Conservation (phyloP, 257 asterid species). For the Solanum virginianum region DNA sequence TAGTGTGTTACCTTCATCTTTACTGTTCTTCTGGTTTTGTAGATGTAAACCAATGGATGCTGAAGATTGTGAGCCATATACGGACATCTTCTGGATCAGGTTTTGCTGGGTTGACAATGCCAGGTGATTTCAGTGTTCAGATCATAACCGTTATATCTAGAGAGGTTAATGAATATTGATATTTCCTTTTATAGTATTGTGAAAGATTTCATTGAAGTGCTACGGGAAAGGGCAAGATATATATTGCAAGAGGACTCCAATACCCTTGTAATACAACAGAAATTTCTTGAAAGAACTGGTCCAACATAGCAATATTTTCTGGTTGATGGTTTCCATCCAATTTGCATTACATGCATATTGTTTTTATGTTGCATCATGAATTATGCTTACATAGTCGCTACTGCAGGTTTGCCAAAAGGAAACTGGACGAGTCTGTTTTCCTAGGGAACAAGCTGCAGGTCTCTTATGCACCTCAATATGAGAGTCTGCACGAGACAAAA, state of each 20-base stretch:
- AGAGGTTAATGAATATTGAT: not conserved
- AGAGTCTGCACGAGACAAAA: constrained; percentile 51
- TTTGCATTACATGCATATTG: not conserved
- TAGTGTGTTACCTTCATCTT: not conserved
- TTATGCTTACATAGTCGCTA: not conserved
- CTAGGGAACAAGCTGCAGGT: constrained; percentile 61
- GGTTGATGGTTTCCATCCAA: not conserved
- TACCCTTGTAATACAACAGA: not conserved
- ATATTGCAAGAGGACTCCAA: not conserved
- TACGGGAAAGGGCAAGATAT: not conserved
- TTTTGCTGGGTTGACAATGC: constrained; percentile 61
- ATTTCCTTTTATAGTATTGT: not conserved
- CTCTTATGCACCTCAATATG: constrained; percentile 64
- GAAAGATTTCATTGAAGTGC: not conserved
- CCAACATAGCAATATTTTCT: not conserved
- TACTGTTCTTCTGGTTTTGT: not conserved
- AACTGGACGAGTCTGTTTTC: constrained; percentile 63
- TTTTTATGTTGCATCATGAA: not conserved
- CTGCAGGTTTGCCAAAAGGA: constrained; percentile 76
- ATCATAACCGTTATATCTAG: not conserved
- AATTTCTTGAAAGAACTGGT: not conserved
- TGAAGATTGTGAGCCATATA: constrained; percentile 70
- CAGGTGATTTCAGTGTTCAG: constrained; percentile 27
- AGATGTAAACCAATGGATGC: constrained; percentile 95
- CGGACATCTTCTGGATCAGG: constrained; percentile 87